These are phyloP conservation scores for Lodderomyces pseudojiufengensis DNA, from an alignment of 1,139 yeast genomes.

Conservation along the genomic window DNA sequence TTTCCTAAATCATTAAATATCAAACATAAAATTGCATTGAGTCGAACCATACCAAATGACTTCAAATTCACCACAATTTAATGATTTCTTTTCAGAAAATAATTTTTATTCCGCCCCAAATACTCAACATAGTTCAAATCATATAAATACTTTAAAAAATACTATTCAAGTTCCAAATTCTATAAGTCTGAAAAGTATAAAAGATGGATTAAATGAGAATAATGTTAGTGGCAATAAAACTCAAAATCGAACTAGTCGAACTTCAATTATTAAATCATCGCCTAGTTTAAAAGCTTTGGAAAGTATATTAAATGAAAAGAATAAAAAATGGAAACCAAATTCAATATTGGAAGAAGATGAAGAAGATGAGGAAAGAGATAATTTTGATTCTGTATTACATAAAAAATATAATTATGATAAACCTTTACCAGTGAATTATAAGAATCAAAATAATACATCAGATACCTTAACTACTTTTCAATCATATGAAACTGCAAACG, in stretches of 20 bases:
- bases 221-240: neutral
- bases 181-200: slow-evolving; percentile 27
- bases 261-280: slow-evolving; percentile 49
- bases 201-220: slow-evolving; percentile 14
- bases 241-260: slow-evolving; percentile 12
- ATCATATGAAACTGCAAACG: slow-evolving; percentile 29
- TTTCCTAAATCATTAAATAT: too few species aligned
- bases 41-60: too few species aligned
- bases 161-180: slow-evolving; percentile 49
- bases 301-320: slow-evolving; percentile 36
- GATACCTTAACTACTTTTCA: slow-evolving; percentile 18
- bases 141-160: slow-evolving; percentile 44
- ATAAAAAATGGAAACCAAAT: slow-evolving; percentile 7
- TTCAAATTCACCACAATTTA: slow-evolving; percentile 10
- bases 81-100: slow-evolving; percentile 18
- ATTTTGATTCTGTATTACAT: neutral
- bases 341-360: slow-evolving; percentile 25
- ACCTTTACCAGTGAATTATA: slow-evolving; percentile 5
- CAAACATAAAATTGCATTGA: too few species aligned
- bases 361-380: slow-evolving; percentile 14
- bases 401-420: too few species aligned
- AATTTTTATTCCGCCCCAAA: slow-evolving; percentile 18
- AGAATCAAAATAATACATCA: slow-evolving; percentile 3
- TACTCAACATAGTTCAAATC: slow-evolving; percentile 24
- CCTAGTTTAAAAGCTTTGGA: slow-evolving; percentile 56